Conservation (phyloP, 306 rosid species). For the Prunus mira region DNA sequence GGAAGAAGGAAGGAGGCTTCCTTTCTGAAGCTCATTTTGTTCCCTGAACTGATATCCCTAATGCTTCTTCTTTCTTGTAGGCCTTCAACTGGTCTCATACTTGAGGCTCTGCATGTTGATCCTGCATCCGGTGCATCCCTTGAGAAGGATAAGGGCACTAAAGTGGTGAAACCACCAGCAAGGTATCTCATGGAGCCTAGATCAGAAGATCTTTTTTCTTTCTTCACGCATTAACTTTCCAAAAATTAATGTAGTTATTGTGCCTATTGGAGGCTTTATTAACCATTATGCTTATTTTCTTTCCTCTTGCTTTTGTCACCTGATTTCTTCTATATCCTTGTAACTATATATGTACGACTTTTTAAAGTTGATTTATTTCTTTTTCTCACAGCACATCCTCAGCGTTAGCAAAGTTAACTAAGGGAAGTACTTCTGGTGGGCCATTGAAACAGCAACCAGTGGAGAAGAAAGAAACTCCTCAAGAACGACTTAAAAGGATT, state of each 20-base stretch:
- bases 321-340: neutral
- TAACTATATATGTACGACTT: neutral
- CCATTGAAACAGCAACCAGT: conserved; percentile 63
- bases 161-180: conserved; percentile 59
- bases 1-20: conserved; percentile 66
- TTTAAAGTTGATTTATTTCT: conserved; percentile 9
- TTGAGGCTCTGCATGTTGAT: conserved; percentile 97
- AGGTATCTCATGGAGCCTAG: conserved; percentile 46
- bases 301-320: neutral
- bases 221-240: neutral
- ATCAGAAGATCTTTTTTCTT: neutral
- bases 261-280: neutral
- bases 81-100: conserved; percentile 81
- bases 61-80: conserved; percentile 63
- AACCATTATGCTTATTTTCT: conserved; percentile 2
- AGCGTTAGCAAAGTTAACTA: conserved; percentile 70
- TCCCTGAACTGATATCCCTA: conserved; percentile 50
- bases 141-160: conserved; percentile 71
- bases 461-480: conserved; percentile 99
- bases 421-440: conserved; percentile 77
- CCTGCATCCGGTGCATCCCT: conserved; percentile 90
- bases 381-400: conserved; percentile 63
- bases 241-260: neutral
- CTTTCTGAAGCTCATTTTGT: conserved; percentile 46
- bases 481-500: conserved; percentile 96